phyloP scores from a whole-genome alignment of 495 filamentous ascomycete genomes.

The Penicillium antarcticum region DNA sequence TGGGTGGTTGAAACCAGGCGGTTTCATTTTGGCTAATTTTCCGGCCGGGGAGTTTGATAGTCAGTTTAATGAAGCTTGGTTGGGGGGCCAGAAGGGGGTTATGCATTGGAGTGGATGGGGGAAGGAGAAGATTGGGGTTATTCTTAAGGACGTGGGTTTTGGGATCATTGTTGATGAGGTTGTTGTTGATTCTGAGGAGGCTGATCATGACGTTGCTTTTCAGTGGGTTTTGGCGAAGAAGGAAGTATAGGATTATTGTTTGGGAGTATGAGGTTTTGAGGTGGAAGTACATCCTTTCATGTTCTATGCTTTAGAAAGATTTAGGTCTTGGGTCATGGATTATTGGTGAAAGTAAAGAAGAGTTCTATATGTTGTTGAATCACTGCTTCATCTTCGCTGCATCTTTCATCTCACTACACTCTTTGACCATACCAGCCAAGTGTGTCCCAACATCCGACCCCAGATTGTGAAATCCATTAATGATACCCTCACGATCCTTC shows the following conservation, averaged over 20 bases:
- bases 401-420: slow-evolving; percentile 30
- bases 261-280: no score
- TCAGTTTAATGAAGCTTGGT: slow-evolving; percentile 18
- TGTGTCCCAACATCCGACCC: slow-evolving; percentile 34
- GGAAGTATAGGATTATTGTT: neutral
- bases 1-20: slow-evolving; percentile 40
- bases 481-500: slow-evolving; percentile 43
- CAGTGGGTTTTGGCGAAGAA: slow-evolving; percentile 23
- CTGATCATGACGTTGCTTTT: slow-evolving; percentile 7
- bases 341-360: no score
- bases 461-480: slow-evolving; percentile 45
- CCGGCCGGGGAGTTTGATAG: slow-evolving; percentile 17
- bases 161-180: slow-evolving; percentile 19
- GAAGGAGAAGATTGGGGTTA: slow-evolving; percentile 15
- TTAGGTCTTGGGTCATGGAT: no score
- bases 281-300: no score
- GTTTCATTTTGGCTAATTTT: slow-evolving; percentile 39
- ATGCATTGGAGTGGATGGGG: slow-evolving; percentile 47
- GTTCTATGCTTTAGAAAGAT: no score
- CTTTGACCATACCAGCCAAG: slow-evolving; percentile 38
- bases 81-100: slow-evolving; percentile 16
- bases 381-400: slow-evolving; percentile 1
- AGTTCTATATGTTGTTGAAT: neutral
- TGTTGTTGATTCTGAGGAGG: slow-evolving; percentile 15
- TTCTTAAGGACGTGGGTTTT: slow-evolving; percentile 19